Evolutionary conservation across 768 basidiomycete species (phyloP).

Genomic region (Xerocomellus amylosporus): DNA sequence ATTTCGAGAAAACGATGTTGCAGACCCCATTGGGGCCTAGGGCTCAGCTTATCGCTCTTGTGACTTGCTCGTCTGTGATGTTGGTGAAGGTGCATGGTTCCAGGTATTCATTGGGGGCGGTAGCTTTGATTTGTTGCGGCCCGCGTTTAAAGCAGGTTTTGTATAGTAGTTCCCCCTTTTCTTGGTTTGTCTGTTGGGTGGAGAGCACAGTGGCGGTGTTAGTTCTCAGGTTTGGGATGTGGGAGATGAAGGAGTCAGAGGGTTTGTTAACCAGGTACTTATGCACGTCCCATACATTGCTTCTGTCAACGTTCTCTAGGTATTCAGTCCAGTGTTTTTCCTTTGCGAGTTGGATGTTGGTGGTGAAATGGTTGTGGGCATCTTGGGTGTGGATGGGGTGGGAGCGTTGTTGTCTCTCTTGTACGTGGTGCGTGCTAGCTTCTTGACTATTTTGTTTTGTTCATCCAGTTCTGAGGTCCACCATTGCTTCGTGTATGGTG

Average conservation of each 20-base stretch:
- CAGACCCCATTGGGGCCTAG: no score
- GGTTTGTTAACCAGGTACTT: neutral
- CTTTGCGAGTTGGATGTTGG: no score
- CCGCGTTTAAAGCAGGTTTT: neutral
- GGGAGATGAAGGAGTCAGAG: neutral
- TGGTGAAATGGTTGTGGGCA: no score
- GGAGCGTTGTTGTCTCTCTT: neutral
- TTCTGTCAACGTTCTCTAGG: neutral
- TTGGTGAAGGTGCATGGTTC: neutral
- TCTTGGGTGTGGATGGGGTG: neutral
- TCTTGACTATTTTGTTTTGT: neutral
- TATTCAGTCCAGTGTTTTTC: neutral
- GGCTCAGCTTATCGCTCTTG: no score
- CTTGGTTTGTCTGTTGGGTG: no score
- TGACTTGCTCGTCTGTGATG: neutral
- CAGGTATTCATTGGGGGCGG: neutral
- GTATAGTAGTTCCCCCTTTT: neutral
- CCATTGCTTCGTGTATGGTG: neutral
- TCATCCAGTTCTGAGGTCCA: neutral
- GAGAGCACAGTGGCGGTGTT: neutral
- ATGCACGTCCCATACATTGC: neutral
- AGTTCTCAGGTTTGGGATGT: neutral
- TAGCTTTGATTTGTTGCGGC: no score
- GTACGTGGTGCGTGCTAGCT: neutral
- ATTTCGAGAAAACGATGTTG: no score